Percentiles rank a stretch among this genome's conserved stretches.
Evolutionary conservation across 2,329 filamentous ascomycete genomes (phyloP).

Genomic region (Bipolaris zeicola): DNA sequence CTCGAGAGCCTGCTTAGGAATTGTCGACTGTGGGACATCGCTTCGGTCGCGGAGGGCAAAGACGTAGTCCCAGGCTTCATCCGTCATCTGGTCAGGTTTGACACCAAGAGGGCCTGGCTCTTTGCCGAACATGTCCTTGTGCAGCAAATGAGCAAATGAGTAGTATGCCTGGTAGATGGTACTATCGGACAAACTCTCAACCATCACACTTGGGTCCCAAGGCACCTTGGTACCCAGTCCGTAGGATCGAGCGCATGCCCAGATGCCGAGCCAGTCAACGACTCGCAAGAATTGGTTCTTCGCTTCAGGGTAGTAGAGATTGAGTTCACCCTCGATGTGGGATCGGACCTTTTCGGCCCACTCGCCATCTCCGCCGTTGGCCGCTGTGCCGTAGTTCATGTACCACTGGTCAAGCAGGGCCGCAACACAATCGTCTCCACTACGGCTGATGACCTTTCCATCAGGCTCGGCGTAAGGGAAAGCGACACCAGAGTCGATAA

Average conservation of each 20-base stretch:
- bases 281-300: conserved; percentile 75
- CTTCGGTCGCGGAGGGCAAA: conserved; percentile 79
- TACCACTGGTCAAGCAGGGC: conserved; percentile 97
- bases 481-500: conserved; percentile 77
- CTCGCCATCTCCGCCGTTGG: conserved; percentile 69
- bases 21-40: conserved; percentile 70
- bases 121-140: conserved; percentile 85
- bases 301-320: conserved; percentile 72
- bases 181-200: conserved; percentile 89
- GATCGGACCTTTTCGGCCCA: conserved; percentile 74
- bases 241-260: conserved; percentile 91
- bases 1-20: conserved; percentile 74
- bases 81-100: conserved; percentile 83
- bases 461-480: conserved; percentile 96
- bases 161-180: conserved; percentile 86
- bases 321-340: conserved; percentile 63
- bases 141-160: conserved; percentile 67
- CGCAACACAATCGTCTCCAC: conserved; percentile 90
- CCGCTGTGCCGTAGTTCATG: conserved; percentile 79
- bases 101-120: conserved; percentile 54
- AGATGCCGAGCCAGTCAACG: conserved; percentile 81
- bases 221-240: conserved; percentile 93
- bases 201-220: conserved; percentile 89
- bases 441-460: conserved; percentile 82
- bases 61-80: conserved; percentile 96